Evolutionary conservation across 345 rosid genomes (phyloP), one percentile per base, ranked within the genome.

Genomic region (Eucalyptus caleyi): DNA sequence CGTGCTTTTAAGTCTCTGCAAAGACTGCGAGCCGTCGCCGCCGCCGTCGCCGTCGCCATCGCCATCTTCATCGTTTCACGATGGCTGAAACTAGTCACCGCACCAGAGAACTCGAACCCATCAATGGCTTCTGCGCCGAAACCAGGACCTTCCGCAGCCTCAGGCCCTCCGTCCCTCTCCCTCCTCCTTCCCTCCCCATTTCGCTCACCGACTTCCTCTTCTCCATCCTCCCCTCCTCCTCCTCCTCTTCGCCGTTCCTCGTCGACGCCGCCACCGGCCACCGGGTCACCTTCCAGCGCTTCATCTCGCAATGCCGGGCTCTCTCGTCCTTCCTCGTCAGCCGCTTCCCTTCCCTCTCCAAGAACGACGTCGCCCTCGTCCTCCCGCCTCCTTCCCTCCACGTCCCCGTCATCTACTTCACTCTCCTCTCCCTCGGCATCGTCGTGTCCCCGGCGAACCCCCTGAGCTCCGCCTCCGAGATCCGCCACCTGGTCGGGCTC

Each of bases 371-470:
- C 51, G 94, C 86, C 40, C 90, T 92, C 54, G 82, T 94, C 47
- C 87, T 91, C 53, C 86, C 89, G 16, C 92, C 93, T 1, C 18
- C 47, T 69, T 92, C 93, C n/a, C 86, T 88, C 83, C 89, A 86
- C n/a, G 89, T 92, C 89, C 94, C 94, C 4, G 50, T 92, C 69
- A 54, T 89, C 88, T 93, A 93, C 93, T 88, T 94, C 47, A 50
- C 92, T 19, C 90, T 90, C 77, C 90, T 93, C 92, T 91, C 93
- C 32, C 87, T 91, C 86, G 94, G 92, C 50, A 90, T 93, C 56
- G 89, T 92, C 21, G 91, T 90, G 19, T 90, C 93, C 82, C 91
- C 93, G 1, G 90, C 90, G 30, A 94, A 92, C 65, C 93, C 92
- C 1, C 54, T 89, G 60, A 87, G 91, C 87, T 90, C 93, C 42